phyloP scores from a whole-genome alignment of 495 filamentous ascomycete species.

The Wilcoxina mikolae region DNA sequence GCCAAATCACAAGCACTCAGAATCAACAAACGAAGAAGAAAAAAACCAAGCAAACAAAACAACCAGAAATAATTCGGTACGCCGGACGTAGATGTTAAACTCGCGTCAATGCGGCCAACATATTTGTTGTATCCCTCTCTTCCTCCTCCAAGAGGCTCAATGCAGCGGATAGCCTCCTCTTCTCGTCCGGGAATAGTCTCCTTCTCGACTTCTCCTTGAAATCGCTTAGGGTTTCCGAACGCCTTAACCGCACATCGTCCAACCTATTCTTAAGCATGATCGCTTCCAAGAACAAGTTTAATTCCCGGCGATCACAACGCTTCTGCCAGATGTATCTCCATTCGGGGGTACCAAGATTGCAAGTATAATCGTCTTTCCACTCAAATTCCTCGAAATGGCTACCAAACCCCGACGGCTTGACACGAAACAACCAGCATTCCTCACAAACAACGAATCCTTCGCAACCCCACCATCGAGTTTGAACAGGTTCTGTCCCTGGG shows the following conservation, averaged over 20 bases:
- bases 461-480: neutral
- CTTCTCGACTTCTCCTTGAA: neutral
- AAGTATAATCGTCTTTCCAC: neutral
- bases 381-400: neutral
- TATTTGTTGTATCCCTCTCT: neutral
- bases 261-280: neutral
- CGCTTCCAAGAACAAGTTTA: neutral
- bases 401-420: neutral
- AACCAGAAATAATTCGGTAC: no score
- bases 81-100: no score
- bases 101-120: neutral
- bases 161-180: neutral
- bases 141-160: neutral
- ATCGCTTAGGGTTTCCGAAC: neutral
- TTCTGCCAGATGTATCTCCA: neutral
- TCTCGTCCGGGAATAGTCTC: neutral
- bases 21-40: neutral
- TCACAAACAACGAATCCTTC: constrained; percentile 1
- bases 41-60: neutral
- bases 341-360: neutral
- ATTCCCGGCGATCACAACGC: neutral
- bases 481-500: neutral
- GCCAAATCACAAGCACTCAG: neutral
- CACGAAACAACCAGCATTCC: neutral
- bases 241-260: neutral